A percentile compares a stretch with the other conserved stretches of the same genome.
These are phyloP conservation scores for Kuraishia hungarica DNA, from an alignment of 805 yeast species.

Conservation along the genomic window DNA sequence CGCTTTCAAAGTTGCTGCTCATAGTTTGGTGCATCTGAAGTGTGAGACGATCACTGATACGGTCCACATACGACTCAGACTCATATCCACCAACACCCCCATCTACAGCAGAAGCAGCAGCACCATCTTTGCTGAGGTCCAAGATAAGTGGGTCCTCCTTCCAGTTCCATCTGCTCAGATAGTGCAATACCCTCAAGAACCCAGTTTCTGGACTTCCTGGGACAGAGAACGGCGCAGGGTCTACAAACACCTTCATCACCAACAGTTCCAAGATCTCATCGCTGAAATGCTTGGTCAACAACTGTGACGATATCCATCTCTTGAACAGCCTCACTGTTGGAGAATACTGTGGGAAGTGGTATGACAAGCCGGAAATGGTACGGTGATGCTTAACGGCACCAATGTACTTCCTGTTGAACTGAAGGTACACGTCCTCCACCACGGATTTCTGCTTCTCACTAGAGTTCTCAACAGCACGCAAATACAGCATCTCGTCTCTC, in stretches of 20 bases:
- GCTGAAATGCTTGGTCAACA: slow-evolving; percentile 58
- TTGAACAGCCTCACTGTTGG: slow-evolving; percentile 81
- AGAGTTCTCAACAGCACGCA: slow-evolving; percentile 62
- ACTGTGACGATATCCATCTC: slow-evolving; percentile 82
- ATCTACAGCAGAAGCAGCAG: background rate
- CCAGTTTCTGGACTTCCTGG: slow-evolving; percentile 81
- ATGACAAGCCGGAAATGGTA: slow-evolving; percentile 61
- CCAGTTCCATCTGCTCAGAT: slow-evolving; percentile 90
- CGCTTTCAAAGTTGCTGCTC: slow-evolving; percentile 52
- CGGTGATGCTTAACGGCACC: slow-evolving; percentile 77
- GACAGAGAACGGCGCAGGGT: slow-evolving; percentile 73
- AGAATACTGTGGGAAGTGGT: slow-evolving; percentile 63
- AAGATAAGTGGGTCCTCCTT: slow-evolving; percentile 75
- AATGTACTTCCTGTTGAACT: slow-evolving; percentile 56
- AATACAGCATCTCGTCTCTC: slow-evolving; percentile 68
- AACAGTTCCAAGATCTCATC: slow-evolving; percentile 80
- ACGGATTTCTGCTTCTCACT: slow-evolving; percentile 50
- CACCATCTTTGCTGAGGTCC: slow-evolving; percentile 54
- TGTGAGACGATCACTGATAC: slow-evolving; percentile 53
- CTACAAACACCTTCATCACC: slow-evolving; percentile 78
- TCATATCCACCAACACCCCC: slow-evolving; percentile 15
- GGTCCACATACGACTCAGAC: slow-evolving; percentile 28
- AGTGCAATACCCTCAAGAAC: slow-evolving; percentile 63
- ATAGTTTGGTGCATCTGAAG: slow-evolving; percentile 54
- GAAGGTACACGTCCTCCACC: slow-evolving; percentile 52